Conservation (phyloP, 495 filamentous ascomycete genomes). For the Aspergillus bertholletiae region DNA sequence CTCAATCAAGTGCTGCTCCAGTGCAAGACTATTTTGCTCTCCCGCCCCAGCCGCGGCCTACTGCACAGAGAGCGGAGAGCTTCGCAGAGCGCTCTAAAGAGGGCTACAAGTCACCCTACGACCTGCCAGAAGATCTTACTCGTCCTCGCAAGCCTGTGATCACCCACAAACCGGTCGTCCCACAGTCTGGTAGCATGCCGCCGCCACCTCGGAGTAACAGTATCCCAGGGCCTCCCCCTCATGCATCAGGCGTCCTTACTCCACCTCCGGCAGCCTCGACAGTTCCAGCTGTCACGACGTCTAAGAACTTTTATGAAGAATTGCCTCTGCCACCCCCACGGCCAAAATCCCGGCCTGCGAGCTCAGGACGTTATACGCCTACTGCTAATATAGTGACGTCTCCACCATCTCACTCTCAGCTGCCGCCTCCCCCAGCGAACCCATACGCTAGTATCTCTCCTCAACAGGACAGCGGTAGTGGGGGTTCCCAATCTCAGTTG, state of each 20-base stretch:
- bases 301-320: conserved; percentile 85
- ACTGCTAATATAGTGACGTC: conserved; percentile 23
- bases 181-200: conserved; percentile 24
- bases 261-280: conserved; percentile 25
- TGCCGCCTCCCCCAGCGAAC: conserved; percentile 11
- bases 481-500: conserved; percentile 31
- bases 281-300: conserved; percentile 26
- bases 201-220: conserved; percentile 59
- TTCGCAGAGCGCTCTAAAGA: conserved; percentile 86
- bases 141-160: conserved; percentile 57
- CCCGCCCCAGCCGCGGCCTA: conserved; percentile 26
- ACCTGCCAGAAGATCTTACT: conserved; percentile 85
- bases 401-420: not conserved
- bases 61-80: conserved; percentile 56
- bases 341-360: conserved; percentile 42
- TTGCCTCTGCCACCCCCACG: conserved; percentile 60
- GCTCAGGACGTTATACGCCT: conserved; percentile 52
- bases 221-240: conserved; percentile 33
- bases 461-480: conserved; percentile 13
- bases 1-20: conserved; percentile 29
- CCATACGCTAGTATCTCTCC: conserved; percentile 24
- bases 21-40: conserved; percentile 41
- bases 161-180: conserved; percentile 29
- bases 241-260: conserved; percentile 22
- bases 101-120: conserved; percentile 90